These are phyloP conservation scores for Nigrospora oryzae DNA, from an alignment of 2,329 filamentous ascomycete genomes.

Conservation along the genomic window DNA sequence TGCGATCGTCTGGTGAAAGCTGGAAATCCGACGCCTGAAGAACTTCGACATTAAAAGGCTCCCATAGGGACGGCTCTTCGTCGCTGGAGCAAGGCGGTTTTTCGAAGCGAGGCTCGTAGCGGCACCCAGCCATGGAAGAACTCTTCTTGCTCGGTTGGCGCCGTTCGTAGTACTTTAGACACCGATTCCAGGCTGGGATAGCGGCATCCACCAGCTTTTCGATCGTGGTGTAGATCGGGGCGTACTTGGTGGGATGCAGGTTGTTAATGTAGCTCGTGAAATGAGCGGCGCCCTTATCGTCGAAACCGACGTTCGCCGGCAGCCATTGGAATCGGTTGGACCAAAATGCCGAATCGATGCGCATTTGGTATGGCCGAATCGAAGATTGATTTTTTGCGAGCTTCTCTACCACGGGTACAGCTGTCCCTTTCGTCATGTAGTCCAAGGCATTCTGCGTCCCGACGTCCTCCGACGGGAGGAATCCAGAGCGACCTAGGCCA, in stretches of 20 bases:
- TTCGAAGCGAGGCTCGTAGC: too few relatives aligned
- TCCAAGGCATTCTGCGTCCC: constrained; percentile 12
- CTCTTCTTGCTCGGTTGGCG: not conserved
- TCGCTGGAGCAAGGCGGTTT: too few relatives aligned
- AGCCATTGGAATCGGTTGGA: constrained; percentile 35
- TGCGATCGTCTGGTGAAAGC: not conserved
- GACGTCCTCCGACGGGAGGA: not conserved
- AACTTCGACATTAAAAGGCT: not conserved
- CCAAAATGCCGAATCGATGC: constrained; percentile 8
- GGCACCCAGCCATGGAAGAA: not conserved
- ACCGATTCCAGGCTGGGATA: constrained; percentile 32
- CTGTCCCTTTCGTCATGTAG: not conserved
- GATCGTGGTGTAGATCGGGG: constrained; percentile 22
- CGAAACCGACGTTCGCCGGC: constrained; percentile 26
- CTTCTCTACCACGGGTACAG: not conserved
- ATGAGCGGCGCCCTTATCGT: constrained; percentile 12
- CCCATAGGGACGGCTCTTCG: not conserved
- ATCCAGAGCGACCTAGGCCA: constrained; percentile 8
- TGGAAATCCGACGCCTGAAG: not conserved
- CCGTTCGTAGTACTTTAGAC: constrained; percentile 5
- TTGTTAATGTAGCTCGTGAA: constrained; percentile 38
- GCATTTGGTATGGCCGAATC: not conserved
- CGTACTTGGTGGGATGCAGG: constrained; percentile 26
- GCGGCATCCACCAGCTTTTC: constrained; percentile 25
- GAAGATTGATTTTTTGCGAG: not conserved